These are phyloP conservation scores for Brassica cretica DNA, from an alignment of 345 rosid species.

Conservation along the genomic window DNA sequence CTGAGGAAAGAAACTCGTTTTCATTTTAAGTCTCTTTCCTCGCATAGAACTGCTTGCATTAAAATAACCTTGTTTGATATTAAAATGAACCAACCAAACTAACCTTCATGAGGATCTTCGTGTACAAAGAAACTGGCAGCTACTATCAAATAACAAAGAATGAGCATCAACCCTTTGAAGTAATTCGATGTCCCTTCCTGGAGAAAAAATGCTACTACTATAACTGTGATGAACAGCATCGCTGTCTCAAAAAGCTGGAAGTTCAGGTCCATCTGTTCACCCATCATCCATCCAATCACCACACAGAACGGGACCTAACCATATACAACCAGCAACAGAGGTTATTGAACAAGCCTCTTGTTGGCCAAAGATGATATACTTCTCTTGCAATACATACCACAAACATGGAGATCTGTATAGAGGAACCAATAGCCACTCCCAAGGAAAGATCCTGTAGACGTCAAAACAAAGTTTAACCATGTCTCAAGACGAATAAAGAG, in stretches of 20 bases:
- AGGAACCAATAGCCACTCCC: slow-evolving; percentile 99
- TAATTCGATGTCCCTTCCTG: slow-evolving; percentile 93
- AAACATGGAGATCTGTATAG: slow-evolving; percentile 95
- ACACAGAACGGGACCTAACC: slow-evolving; percentile 74
- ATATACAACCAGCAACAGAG: slow-evolving; percentile 4
- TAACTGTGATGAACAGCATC: slow-evolving; percentile 71
- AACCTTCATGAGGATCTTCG: slow-evolving; percentile 51
- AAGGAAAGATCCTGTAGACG: slow-evolving; percentile 78
- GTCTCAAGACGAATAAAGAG: slow-evolving; percentile 15
- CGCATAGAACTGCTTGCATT: too few species aligned
- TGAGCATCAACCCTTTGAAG: slow-evolving; percentile 84
- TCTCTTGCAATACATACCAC: slow-evolving; percentile 55
- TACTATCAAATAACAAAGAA: slow-evolving; percentile 78
- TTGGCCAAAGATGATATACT: slow-evolving; percentile 22
- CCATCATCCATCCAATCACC: slow-evolving; percentile 84
- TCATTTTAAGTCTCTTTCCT: too few species aligned
- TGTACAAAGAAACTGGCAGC: slow-evolving; percentile 91
- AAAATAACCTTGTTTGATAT: neutral
- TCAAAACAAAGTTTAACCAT: neutral
- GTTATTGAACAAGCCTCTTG: slow-evolving; percentile 1
- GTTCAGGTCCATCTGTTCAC: slow-evolving; percentile 78
- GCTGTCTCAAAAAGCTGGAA: slow-evolving; percentile 93
- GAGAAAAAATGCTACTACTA: slow-evolving; percentile 78
- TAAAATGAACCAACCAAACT: slow-evolving; percentile 19
- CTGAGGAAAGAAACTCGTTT: neutral